A percentile compares a stretch with the other conserved stretches of the same genome.
These are phyloP conservation scores for Crucibulum parvulum DNA, from an alignment of 1,284 basidiomycete species.

Conservation along the genomic window DNA sequence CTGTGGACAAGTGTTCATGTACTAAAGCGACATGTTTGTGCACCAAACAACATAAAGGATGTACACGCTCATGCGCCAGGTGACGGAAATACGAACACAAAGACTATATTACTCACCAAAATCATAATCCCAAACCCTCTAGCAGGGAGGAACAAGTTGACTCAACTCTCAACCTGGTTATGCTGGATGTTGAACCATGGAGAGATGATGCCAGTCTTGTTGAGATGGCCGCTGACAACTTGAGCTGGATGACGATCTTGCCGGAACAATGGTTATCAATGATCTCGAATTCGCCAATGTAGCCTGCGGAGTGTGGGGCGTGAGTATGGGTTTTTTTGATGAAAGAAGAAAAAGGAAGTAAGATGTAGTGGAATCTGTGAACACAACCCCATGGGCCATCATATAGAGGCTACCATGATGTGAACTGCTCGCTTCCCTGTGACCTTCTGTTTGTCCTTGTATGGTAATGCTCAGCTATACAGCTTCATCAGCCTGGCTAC, in stretches of 20 bases:
- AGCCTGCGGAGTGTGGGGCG: conserved; percentile 62
- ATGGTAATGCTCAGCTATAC: no score
- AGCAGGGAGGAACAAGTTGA: conserved; percentile 92
- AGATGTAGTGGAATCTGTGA: conserved; percentile 65
- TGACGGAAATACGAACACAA: no score
- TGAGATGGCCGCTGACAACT: conserved; percentile 97
- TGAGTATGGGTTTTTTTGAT: no score
- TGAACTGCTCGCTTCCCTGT: no score
- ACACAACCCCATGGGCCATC: conserved; percentile 56
- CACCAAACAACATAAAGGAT: no score
- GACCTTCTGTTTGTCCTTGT: no score
- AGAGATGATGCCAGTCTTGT: conserved; percentile 99
- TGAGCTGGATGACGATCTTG: conserved; percentile 99
- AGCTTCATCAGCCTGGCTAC: no score
- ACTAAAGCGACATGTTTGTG: no score
- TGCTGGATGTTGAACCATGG: conserved; percentile 98
- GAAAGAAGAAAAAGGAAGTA: neutral
- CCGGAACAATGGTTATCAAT: conserved; percentile 99
- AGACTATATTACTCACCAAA: no score
- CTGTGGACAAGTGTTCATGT: no score
- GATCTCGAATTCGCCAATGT: conserved; percentile 99
- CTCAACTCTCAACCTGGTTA: conserved; percentile 92
- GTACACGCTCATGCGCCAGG: no score
- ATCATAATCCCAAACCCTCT: conserved; percentile 98
- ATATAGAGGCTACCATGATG: no score